phyloP scores from a whole-genome alignment of 345 rosid species.

The Brassica juncea region DNA sequence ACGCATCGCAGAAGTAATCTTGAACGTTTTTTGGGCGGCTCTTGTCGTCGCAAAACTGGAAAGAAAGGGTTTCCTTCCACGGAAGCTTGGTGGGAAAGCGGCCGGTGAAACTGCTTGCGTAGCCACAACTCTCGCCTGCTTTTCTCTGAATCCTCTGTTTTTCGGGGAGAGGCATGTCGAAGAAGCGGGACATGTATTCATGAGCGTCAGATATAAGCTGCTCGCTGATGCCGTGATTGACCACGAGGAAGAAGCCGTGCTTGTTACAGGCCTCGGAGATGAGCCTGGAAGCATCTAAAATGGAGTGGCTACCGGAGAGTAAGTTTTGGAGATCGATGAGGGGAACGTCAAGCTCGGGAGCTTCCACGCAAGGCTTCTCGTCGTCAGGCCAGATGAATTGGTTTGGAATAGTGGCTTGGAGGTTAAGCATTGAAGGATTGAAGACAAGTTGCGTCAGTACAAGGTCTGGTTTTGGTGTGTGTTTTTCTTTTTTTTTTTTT shows the following conservation, averaged over 20 bases:
- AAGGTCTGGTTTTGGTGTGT: constrained; percentile 35
- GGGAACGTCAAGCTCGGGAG: constrained; percentile 72
- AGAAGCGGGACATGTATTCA: constrained; percentile 59
- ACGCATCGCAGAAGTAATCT: constrained; percentile 56
- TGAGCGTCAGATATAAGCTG: constrained; percentile 71
- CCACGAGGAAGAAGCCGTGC: constrained; percentile 90
- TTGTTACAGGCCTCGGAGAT: constrained; percentile 71
- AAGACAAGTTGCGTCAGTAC: constrained; percentile 59
- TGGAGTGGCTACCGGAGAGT: constrained; percentile 37
- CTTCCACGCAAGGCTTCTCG: constrained; percentile 58
- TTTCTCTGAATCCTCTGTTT: constrained; percentile 78
- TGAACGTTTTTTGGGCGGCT: constrained; percentile 48
- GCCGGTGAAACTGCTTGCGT: constrained; percentile 94
- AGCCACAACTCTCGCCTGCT: constrained; percentile 80
- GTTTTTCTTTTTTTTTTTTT: too few species aligned
- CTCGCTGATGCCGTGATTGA: constrained; percentile 74
- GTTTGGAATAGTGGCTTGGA: constrained; percentile 58
- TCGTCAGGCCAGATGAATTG: constrained; percentile 93
- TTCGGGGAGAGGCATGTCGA: constrained; percentile 62
- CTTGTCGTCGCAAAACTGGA: constrained; percentile 55
- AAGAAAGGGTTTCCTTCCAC: constrained; percentile 97
- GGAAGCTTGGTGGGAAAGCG: constrained; percentile 90
- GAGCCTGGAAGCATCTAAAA: constrained; percentile 57
- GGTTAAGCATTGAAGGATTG: constrained; percentile 62
- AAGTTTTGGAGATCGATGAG: constrained; percentile 65